Base-by-base conservation (phyloP, 2,329 filamentous ascomycete species). In the Fusarium lyarnte region DNA sequence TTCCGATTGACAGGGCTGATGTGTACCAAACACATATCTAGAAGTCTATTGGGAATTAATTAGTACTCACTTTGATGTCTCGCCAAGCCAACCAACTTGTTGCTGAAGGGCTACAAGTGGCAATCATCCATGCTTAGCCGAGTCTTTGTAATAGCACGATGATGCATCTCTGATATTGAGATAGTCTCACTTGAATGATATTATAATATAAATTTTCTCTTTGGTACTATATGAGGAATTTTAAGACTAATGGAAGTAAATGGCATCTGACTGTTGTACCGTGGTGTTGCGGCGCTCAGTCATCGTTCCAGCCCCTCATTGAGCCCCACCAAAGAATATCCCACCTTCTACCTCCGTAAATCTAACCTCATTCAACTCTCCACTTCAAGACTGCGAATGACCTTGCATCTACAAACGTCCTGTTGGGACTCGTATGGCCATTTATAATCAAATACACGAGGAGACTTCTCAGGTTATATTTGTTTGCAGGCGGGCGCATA, bases 321-420 rank as follows among this genome's bases (percentile, higher is more conserved):
- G 33, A 53, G 72, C 68, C 72, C 72, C 72, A 72, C 72, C 64
- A 69, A 38, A 41, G 60, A 69, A 69, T 72, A 72, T 72, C 70
- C 62, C 63, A 72, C 64, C 51, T 65, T 69, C 53, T 57, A n/a
- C n/a, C n/a, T n/a, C n/a, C n/a, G n/a, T n/a, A 31, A 47, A 57
- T 36, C 52, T 54, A 72, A 72, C 58, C 60, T 63, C 71, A 63
- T 58, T 43, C 64, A 69, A 55, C 71, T 69, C 51, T 72, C 64
- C 46, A 63, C 70, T 35, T 41, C 42, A 33, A 71, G 49, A 68
- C 55, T 38, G 23, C 31, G 27, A 63, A 63, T 58, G 52, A 74
- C 63, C 54, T 65, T 59, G 12, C 51, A 47, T 54, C 49, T 23
- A 60, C 45, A 52, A 27, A 19, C 42, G 36, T 25, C 39, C 45